Percentiles rank a stretch among this genome's conserved stretches.
These are phyloP conservation scores for Inonotus hispidus DNA, from an alignment of 1,284 basidiomycete species.

Conservation along the genomic window DNA sequence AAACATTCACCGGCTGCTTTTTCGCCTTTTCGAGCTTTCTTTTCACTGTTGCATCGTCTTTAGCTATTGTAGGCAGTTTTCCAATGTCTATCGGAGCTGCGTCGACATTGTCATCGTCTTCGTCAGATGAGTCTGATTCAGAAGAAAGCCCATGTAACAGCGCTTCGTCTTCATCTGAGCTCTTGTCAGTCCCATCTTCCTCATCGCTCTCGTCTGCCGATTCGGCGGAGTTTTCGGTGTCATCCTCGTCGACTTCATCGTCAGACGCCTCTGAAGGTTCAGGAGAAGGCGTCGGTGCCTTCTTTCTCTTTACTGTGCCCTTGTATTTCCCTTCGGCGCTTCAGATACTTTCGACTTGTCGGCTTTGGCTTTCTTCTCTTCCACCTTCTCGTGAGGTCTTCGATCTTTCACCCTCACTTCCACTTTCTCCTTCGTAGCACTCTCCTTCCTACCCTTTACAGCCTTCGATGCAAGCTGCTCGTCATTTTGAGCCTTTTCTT, in stretches of 20 bases:
- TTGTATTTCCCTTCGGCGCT: conserved; percentile 14
- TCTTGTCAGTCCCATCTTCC: conserved; percentile 7
- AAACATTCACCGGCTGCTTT: conserved; percentile 59
- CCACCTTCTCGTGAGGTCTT: too few relatives aligned
- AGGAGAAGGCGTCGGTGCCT: neutral
- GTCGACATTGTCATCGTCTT: conserved; percentile 58
- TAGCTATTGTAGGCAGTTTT: conserved; percentile 76
- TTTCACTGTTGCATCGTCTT: conserved; percentile 78
- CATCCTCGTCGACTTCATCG: conserved; percentile 7
- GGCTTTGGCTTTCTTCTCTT: conserved; percentile 8
- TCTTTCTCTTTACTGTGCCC: neutral
- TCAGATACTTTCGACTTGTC: conserved; percentile 1
- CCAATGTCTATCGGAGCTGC: conserved; percentile 50
- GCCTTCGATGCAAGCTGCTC: too few relatives aligned
- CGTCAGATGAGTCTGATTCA: conserved; percentile 46
- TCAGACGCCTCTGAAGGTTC: conserved; percentile 15
- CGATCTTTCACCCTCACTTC: too few relatives aligned
- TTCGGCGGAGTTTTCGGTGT: neutral
- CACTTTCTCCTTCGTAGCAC: too few relatives aligned
- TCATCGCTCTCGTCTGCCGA: neutral
- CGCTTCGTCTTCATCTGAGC: conserved; percentile 27
- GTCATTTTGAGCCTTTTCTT: too few relatives aligned
- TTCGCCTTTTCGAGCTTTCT: conserved; percentile 81
- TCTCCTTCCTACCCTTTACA: too few relatives aligned
- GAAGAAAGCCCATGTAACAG: conserved; percentile 71